Evolutionary conservation across 176 grass and related monocot species (phyloP).

Genomic region (Paspalum notatum): DNA sequence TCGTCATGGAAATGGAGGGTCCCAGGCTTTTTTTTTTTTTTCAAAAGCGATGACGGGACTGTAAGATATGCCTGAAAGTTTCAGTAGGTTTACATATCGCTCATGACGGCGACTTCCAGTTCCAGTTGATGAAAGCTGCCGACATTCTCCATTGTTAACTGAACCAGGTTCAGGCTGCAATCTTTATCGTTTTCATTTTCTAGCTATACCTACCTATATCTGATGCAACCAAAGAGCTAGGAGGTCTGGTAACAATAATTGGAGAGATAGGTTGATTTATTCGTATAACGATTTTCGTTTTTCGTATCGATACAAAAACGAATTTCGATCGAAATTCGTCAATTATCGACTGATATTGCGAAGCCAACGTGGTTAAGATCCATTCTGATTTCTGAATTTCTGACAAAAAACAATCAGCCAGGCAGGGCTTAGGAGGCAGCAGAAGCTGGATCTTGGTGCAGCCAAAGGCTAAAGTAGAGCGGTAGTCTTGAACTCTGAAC

Average conservation of each 20-base stretch:
- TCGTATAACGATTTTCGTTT: no score
- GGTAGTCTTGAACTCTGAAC: background rate
- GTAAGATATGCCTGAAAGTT: background rate
- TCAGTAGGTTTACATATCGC: constrained; percentile 9
- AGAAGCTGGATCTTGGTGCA: constrained; percentile 26
- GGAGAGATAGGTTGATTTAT: no score
- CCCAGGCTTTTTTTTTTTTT: background rate
- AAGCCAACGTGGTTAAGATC: background rate
- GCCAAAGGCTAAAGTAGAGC: background rate
- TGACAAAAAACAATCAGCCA: background rate
- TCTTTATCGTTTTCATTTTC: no score
- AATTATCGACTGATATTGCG: no score
- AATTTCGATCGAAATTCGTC: no score
- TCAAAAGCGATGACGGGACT: background rate
- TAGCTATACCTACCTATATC: background rate
- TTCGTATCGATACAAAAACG: no score
- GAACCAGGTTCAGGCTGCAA: background rate
- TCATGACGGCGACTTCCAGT: background rate
- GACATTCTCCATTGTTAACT: background rate
- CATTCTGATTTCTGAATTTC: background rate
- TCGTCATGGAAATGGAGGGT: constrained; percentile 13
- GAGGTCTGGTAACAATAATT: no score
- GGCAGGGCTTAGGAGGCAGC: background rate
- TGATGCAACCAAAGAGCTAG: background rate
- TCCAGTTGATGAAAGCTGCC: background rate